Conservation (phyloP, 139 green algal species). For the Micractinium sp. region DNA sequence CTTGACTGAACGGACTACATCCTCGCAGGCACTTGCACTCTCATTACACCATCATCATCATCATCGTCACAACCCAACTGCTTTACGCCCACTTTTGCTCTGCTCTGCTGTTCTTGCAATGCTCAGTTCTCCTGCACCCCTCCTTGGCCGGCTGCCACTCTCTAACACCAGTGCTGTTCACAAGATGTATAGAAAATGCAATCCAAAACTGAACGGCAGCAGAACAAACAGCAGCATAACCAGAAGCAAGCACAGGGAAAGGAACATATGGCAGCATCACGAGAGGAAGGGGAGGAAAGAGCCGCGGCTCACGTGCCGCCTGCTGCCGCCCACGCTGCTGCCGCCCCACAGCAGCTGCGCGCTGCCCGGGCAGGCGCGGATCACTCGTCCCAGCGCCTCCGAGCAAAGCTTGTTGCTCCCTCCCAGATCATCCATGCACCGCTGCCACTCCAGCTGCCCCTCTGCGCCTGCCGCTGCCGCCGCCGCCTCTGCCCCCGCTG, state of each 20-base stretch:
- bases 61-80: background rate
- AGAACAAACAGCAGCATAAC: background rate
- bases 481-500: background rate
- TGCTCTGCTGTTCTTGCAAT: background rate
- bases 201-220: background rate
- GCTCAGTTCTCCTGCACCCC: background rate
- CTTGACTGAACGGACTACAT: too few species aligned
- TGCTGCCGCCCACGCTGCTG: background rate
- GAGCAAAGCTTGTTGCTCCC: slow-evolving; percentile 47
- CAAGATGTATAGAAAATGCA: background rate
- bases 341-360: slow-evolving; percentile 32
- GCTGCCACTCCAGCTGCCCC: slow-evolving; percentile 28
- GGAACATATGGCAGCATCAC: background rate
- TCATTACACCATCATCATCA: background rate
- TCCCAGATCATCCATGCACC: slow-evolving; percentile 52
- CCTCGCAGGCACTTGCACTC: too few species aligned
- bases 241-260: background rate
- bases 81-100: background rate
- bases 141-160: background rate
- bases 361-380: slow-evolving; percentile 9
- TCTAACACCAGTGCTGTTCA: background rate
- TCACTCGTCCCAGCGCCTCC: slow-evolving; percentile 33
- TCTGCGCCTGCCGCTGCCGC: background rate
- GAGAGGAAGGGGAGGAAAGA: slow-evolving; percentile 40
- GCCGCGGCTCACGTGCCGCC: background rate